Base-by-base conservation (phyloP, 441 rosid species). In the Iberis amara region DNA sequence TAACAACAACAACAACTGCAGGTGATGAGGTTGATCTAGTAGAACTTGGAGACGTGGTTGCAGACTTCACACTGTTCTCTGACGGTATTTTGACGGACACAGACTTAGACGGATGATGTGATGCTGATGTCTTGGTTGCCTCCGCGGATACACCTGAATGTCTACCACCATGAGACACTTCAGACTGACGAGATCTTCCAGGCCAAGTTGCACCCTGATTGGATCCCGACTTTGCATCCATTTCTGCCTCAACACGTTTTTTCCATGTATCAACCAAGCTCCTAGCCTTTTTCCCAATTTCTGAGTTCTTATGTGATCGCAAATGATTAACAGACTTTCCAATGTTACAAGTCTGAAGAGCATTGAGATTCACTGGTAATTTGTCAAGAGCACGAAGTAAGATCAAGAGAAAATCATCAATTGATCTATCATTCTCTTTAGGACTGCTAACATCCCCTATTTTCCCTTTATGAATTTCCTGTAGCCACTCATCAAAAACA, bases 251-350 rank as follows among this genome's bases (percentile, higher is more conserved):
- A 23, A 92, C 99, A 24, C 95, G 89, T 69, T 79, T 89, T 74
- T 92, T 92, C 97, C 99, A 92, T 11, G 87, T 86, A 71, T 92
- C 99, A 58, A 92, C 99, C 33, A 92, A 72, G 57, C 85, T 80
- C 71, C 96, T 76, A 7, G 96, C 95, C 65, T 92, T 92, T 78
- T 71, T 92, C 71, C 86, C 96, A 55, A 92, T 86, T 47, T 92
- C 97, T 30, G 75, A 61, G 47, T 81, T 86, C 69, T 81, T 89
- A 64, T 84, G 95, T 5, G 84, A 46, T 7, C 99, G 85, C 59
- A 92, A 62, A 75, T 79, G 85, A 76, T 92, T 89, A 63, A 92
- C 99, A 9, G 97, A 89, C 73, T 86, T 89, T 27, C 99, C 99
- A 35, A 86, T 83, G 68, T 92, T 78, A 59, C 99, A 92, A 73